Conservation (phyloP, 345 rosid species). For the Turritis glabra region DNA sequence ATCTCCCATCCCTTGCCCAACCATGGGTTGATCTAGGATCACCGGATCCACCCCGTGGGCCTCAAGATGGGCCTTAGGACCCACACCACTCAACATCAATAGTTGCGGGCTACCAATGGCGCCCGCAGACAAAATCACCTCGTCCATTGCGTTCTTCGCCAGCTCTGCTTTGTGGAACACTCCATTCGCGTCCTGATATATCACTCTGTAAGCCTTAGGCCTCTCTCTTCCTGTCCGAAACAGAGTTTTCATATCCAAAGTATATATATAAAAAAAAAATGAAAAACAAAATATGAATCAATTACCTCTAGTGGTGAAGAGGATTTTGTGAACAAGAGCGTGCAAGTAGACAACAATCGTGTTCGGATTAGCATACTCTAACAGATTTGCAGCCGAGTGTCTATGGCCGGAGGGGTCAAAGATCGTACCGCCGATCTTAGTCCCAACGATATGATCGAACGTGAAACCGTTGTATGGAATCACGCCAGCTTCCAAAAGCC, state of each 20-base stretch:
- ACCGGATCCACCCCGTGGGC: slow-evolving; percentile 43
- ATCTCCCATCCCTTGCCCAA: slow-evolving; percentile 82
- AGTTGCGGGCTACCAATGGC: slow-evolving; percentile 83
- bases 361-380: slow-evolving; percentile 59
- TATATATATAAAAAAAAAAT: neutral
- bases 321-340: slow-evolving; percentile 59
- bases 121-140: slow-evolving; percentile 68
- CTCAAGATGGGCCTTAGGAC: slow-evolving; percentile 53
- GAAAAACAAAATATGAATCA: neutral
- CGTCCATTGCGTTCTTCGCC: slow-evolving; percentile 36
- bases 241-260: neutral
- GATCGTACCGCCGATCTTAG: slow-evolving; percentile 70
- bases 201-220: slow-evolving; percentile 59
- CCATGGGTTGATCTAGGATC: slow-evolving; percentile 53
- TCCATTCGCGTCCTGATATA: slow-evolving; percentile 51
- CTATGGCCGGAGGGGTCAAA: slow-evolving; percentile 63
- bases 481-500: slow-evolving; percentile 65
- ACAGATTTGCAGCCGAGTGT: slow-evolving; percentile 70
- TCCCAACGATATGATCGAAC: slow-evolving; percentile 55
- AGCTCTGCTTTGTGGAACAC: slow-evolving; percentile 45
- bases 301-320: slow-evolving; percentile 47
- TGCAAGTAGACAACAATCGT: slow-evolving; percentile 51
- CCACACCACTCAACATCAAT: slow-evolving; percentile 73
- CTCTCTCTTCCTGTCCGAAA: slow-evolving; percentile 26
- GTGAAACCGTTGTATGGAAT: slow-evolving; percentile 66